These are phyloP conservation scores for Taphrina sp. DNA, from an alignment of 1,139 yeast genomes.

Conservation along the genomic window DNA sequence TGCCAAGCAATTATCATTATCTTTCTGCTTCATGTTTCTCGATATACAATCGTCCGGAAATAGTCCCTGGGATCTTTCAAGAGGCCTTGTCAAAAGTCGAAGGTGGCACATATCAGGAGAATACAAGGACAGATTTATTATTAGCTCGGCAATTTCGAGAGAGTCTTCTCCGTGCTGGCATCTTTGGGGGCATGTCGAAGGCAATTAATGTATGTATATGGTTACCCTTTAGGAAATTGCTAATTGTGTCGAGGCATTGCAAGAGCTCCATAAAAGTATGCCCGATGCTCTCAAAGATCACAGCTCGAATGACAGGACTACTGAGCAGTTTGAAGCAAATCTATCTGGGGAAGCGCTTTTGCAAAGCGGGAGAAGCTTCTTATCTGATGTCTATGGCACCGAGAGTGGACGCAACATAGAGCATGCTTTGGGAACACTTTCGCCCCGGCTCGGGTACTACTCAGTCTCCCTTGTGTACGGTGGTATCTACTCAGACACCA, in stretches of 20 bases:
- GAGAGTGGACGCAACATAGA: slow-evolving; percentile 5
- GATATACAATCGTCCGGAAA: slow-evolving; percentile 16
- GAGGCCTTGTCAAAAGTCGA: background rate
- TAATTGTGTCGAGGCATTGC: slow-evolving; percentile 3
- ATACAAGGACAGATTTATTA: background rate
- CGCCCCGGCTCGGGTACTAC: slow-evolving; percentile 23
- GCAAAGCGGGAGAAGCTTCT: slow-evolving; percentile 2
- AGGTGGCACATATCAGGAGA: background rate
- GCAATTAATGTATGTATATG: slow-evolving; percentile 19
- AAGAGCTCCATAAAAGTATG: slow-evolving; percentile 25
- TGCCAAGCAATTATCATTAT: slow-evolving; percentile 20
- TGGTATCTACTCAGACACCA: slow-evolving; percentile 25
- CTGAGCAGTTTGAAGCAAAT: no score
- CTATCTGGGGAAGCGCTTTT: no score
- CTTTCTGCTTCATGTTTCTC: slow-evolving; percentile 27
- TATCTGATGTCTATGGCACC: slow-evolving; percentile 14
- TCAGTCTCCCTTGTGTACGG: slow-evolving; percentile 22
- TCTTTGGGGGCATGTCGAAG: slow-evolving; percentile 32
- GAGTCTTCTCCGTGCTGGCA: slow-evolving; percentile 17
- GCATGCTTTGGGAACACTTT: slow-evolving; percentile 5
- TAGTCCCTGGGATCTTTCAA: slow-evolving; percentile 4
- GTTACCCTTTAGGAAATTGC: no score
- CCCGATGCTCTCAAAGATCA: slow-evolving; percentile 13
- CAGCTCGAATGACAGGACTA: no score
- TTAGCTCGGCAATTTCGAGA: slow-evolving; percentile 31